Percentiles rank a stretch among this genome's conserved stretches.
Conservation (phyloP, 805 yeast genomes). For the Saturnispora hagleri region DNA sequence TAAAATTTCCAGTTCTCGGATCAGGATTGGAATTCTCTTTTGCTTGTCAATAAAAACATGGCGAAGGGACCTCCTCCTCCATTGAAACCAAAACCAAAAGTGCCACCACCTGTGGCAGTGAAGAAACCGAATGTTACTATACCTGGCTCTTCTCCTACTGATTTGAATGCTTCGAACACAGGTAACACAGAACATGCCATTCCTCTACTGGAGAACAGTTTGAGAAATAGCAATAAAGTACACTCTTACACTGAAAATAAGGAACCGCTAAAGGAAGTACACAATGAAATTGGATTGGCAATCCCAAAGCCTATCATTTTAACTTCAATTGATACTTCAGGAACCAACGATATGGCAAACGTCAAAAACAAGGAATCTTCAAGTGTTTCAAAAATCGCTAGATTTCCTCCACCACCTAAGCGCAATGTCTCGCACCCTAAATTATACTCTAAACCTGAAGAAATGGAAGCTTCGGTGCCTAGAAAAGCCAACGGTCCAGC, state of each 20-base stretch:
- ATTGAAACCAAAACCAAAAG: slow-evolving; percentile 27
- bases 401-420: slow-evolving; percentile 9
- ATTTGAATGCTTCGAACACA: not conserved
- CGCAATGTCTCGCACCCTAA: not conserved
- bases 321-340: slow-evolving; percentile 1
- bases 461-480: not conserved
- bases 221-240: slow-evolving; percentile 13
- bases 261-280: not conserved
- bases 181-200: slow-evolving; percentile 7
- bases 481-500: not conserved
- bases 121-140: slow-evolving; percentile 18
- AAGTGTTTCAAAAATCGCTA: not conserved
- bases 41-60: not conserved
- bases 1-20: not conserved
- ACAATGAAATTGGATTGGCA: slow-evolving; percentile 3
- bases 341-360: slow-evolving; percentile 2
- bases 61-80: slow-evolving; percentile 23
- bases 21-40: not conserved
- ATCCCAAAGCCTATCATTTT: slow-evolving; percentile 8
- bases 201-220: slow-evolving; percentile 11
- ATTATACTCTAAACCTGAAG: not conserved
- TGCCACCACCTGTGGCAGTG: slow-evolving; percentile 20
- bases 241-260: not conserved
- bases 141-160: not conserved
- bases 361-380: not conserved